Evolutionary conservation across 768 basidiomycete genomes (phyloP).

Genomic region (Gloeophyllum trabeum): DNA sequence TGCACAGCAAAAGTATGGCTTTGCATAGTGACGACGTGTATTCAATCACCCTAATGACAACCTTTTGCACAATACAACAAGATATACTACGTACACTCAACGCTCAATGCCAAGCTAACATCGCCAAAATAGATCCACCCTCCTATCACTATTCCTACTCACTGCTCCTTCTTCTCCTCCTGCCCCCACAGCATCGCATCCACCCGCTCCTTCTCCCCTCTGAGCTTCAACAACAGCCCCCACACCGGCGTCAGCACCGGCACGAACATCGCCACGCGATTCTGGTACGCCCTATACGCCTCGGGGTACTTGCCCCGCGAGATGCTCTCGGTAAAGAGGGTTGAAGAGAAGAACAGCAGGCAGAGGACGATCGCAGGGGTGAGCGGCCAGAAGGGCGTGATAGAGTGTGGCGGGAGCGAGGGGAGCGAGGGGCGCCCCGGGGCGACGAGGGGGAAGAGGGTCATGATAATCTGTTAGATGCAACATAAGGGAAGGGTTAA

Average conservation of each 20-base stretch:
- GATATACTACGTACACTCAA: too few relatives aligned
- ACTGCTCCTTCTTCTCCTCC: constrained; percentile 14
- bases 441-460: constrained; percentile 50
- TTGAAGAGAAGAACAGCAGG: constrained; percentile 67
- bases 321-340: constrained; percentile 73
- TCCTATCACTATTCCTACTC: too few relatives aligned
- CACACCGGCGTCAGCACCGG: constrained; percentile 35
- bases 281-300: constrained; percentile 61
- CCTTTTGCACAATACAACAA: too few relatives aligned
- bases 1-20: too few relatives aligned
- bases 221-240: constrained; percentile 25
- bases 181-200: constrained; percentile 29
- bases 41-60: too few relatives aligned
- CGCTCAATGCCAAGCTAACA: too few relatives aligned
- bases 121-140: too few relatives aligned
- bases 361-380: constrained; percentile 53
- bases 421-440: constrained; percentile 18
- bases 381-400: constrained; percentile 24
- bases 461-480: constrained; percentile 47
- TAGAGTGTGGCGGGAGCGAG: constrained; percentile 11
- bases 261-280: constrained; percentile 74
- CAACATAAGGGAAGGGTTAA: constrained; percentile 1
- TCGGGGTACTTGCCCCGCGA: constrained; percentile 61
- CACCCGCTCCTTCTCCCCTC: constrained; percentile 23
- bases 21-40: too few relatives aligned